phyloP scores from a whole-genome alignment of 78 protist species.

The Dictyostelium purpureum region DNA sequence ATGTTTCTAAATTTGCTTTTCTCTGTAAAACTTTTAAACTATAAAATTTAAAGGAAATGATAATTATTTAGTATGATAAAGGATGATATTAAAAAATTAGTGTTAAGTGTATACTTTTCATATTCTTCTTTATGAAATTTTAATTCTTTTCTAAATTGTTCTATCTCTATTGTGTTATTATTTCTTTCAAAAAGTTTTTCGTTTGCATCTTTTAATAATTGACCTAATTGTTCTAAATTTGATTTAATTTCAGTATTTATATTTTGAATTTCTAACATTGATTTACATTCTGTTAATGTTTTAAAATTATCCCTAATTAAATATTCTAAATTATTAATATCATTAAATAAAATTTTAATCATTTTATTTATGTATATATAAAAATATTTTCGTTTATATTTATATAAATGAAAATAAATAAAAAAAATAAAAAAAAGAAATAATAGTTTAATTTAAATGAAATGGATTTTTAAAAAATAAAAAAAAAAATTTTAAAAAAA shows the following conservation, averaged over 20 bases:
- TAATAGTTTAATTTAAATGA: neutral
- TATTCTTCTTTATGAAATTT: slow-evolving; percentile 63
- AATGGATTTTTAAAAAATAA: neutral
- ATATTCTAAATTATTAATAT: slow-evolving; percentile 35
- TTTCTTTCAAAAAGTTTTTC: neutral
- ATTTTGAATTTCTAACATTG: slow-evolving; percentile 20
- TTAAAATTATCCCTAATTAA: slow-evolving; percentile 29
- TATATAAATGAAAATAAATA: too few species aligned
- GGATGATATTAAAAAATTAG: neutral
- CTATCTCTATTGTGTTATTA: slow-evolving; percentile 8
- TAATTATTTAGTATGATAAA: neutral
- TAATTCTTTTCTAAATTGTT: slow-evolving; percentile 37
- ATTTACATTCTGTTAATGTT: slow-evolving; percentile 20
- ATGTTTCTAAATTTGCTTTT: slow-evolving; percentile 42
- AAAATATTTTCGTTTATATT: too few species aligned
- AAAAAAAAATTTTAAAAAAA: too few species aligned
- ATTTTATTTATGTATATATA: neutral
- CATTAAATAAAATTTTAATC: slow-evolving; percentile 23
- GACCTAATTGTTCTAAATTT: slow-evolving; percentile 11
- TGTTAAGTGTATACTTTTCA: slow-evolving; percentile 16
- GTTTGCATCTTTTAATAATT: slow-evolving; percentile 11
- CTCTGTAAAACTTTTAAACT: slow-evolving; percentile 61
- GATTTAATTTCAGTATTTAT: slow-evolving; percentile 33
- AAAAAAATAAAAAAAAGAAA: too few species aligned
- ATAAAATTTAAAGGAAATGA: too few species aligned